These are phyloP conservation scores for Maudiozyma turicensis DNA, from an alignment of 805 yeast genomes.

Conservation along the genomic window DNA sequence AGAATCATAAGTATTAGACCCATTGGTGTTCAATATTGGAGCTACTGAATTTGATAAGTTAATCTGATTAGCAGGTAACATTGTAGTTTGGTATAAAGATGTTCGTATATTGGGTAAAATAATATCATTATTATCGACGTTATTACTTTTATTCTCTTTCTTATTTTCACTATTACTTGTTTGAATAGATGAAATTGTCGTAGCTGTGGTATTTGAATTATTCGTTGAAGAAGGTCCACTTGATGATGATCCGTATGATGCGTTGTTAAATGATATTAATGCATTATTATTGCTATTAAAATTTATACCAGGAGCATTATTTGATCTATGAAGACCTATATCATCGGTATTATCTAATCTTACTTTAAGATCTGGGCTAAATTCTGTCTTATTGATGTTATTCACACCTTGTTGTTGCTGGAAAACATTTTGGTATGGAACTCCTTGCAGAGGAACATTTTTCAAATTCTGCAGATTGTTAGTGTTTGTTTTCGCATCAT, in stretches of 20 bases:
- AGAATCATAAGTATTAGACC: conserved; percentile 18
- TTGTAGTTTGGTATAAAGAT: not conserved
- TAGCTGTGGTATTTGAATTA: not conserved
- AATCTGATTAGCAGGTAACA: not conserved
- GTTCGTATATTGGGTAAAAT: conserved; percentile 4
- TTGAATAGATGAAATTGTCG: not conserved
- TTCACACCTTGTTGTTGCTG: not conserved
- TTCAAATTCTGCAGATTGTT: not conserved
- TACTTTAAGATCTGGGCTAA: not conserved
- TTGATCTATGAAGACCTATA: not conserved
- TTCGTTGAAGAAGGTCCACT: conserved; percentile 8
- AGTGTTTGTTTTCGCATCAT: not conserved
- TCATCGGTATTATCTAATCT: not conserved
- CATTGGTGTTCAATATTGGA: conserved; percentile 12
- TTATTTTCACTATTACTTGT: conserved; percentile 1
- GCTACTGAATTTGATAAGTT: not conserved
- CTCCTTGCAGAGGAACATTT: not conserved
- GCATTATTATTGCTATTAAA: conserved; percentile 10
- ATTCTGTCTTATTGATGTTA: not conserved
- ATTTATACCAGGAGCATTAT: not conserved
- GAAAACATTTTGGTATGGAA: not conserved
- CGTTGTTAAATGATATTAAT: conserved; percentile 10
- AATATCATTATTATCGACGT: not conserved
- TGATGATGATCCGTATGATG: conserved; percentile 6
- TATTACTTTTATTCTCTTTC: not conserved